phyloP scores from a whole-genome alignment of 2,329 filamentous ascomycete genomes.

The Dothistroma septosporum region DNA sequence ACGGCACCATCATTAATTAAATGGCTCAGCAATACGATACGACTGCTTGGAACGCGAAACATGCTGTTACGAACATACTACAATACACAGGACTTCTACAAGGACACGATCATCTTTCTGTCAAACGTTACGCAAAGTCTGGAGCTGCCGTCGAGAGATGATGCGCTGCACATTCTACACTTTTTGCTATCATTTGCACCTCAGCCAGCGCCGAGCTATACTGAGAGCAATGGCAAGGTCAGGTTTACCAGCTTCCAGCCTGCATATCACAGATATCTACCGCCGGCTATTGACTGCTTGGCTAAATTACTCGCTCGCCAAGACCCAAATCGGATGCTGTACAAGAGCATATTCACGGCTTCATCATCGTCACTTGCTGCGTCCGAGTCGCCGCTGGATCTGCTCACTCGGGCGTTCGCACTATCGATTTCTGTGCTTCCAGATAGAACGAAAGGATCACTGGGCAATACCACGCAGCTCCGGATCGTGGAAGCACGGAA shows the following conservation, averaged over 20 bases:
- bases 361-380: conserved; percentile 45
- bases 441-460: conserved; percentile 59
- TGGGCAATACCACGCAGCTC: conserved; percentile 42
- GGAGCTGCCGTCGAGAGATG: conserved; percentile 78
- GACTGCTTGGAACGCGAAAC: conserved; percentile 82
- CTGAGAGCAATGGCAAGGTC: conserved; percentile 43
- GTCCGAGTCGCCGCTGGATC: conserved; percentile 60
- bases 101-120: conserved; percentile 82
- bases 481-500: conserved; percentile 77
- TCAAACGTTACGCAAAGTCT: conserved; percentile 78
- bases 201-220: conserved; percentile 61
- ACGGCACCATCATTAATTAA: conserved; percentile 75
- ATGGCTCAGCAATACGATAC: conserved; percentile 76
- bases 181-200: conserved; percentile 91
- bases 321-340: conserved; percentile 84
- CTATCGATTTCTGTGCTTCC: conserved; percentile 82
- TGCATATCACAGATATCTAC: conserved; percentile 77
- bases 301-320: conserved; percentile 90
- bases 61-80: conserved; percentile 75
- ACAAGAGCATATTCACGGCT: conserved; percentile 73
- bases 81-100: conserved; percentile 95
- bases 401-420: conserved; percentile 82
- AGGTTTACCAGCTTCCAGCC: conserved; percentile 81
- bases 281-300: conserved; percentile 81
- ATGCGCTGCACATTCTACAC: conserved; percentile 79